A percentile compares a stretch with the other conserved stretches of the same genome.
These are phyloP conservation scores for Epicoccum sorghinum DNA, from an alignment of 2,329 filamentous ascomycete genomes.

Conservation along the genomic window DNA sequence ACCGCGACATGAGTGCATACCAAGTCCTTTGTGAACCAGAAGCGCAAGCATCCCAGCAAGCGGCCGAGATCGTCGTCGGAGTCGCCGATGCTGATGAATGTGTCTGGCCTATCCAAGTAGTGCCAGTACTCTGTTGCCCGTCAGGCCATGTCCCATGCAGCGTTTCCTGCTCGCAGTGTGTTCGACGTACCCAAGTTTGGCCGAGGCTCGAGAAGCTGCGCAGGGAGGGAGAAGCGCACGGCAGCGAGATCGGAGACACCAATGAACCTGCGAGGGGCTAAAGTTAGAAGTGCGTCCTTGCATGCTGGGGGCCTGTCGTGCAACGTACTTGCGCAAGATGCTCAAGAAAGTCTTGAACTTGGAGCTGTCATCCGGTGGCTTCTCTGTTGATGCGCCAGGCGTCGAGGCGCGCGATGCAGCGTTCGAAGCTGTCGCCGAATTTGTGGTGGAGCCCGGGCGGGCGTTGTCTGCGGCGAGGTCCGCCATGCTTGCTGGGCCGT, in stretches of 20 bases:
- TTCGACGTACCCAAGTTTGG: conserved; percentile 75
- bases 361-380: conserved; percentile 75
- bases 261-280: conserved; percentile 73
- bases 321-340: conserved; percentile 79
- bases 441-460: conserved; percentile 27
- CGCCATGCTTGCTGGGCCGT: conserved; percentile 33
- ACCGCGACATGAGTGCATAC: conserved; percentile 47
- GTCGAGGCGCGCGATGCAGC: conserved; percentile 46
- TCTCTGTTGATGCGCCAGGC: conserved; percentile 53
- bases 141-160: conserved; percentile 27
- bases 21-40: conserved; percentile 99
- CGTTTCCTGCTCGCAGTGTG: neutral
- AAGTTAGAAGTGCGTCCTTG: conserved; percentile 19
- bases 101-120: conserved; percentile 92
- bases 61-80: conserved; percentile 90
- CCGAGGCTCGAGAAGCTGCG: conserved; percentile 92
- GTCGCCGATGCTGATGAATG: conserved; percentile 83
- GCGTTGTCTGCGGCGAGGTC: conserved; percentile 38
- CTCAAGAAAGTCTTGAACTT: conserved; percentile 88
- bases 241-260: conserved; percentile 94
- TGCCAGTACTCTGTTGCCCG: conserved; percentile 85
- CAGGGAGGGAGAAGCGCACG: conserved; percentile 93
- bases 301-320: conserved; percentile 33
- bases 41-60: conserved; percentile 91
- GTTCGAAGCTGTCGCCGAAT: conserved; percentile 41